These are phyloP conservation scores for Viola odorata DNA, from an alignment of 345 rosid species.

Conservation along the genomic window DNA sequence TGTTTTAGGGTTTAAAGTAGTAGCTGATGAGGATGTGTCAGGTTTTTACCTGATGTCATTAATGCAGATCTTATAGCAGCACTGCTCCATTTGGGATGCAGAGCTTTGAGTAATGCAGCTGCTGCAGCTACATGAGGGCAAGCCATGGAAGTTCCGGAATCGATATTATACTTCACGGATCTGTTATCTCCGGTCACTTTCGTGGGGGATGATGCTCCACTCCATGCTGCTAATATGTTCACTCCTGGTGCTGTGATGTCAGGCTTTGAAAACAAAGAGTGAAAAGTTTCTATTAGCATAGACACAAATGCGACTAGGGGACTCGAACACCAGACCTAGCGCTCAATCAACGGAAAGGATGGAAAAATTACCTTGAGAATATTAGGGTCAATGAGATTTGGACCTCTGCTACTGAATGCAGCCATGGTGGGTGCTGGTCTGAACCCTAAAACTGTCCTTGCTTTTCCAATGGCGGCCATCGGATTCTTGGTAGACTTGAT, in stretches of 20 bases:
- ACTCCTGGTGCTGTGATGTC: slow-evolving; percentile 81
- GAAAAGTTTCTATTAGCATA: neutral
- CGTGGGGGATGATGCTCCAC: slow-evolving; percentile 43
- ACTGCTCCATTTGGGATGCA: slow-evolving; percentile 74
- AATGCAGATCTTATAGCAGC: slow-evolving; percentile 85
- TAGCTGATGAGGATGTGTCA: neutral
- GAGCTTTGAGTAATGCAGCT: slow-evolving; percentile 65
- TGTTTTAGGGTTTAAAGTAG: neutral
- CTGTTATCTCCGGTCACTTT: slow-evolving; percentile 41
- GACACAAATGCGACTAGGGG: neutral
- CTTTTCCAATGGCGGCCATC: slow-evolving; percentile 37
- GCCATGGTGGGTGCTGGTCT: slow-evolving; percentile 68
- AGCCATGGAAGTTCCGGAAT: slow-evolving; percentile 89
- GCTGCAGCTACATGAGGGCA: slow-evolving; percentile 82
- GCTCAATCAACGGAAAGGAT: no score
- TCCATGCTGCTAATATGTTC: slow-evolving; percentile 82
- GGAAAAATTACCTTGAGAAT: slow-evolving; percentile 58
- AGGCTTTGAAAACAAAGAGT: slow-evolving; percentile 36
- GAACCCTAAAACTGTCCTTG: slow-evolving; percentile 36
- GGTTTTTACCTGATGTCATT: slow-evolving; percentile 43
- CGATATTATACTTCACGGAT: slow-evolving; percentile 34
- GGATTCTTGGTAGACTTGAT: slow-evolving; percentile 55
- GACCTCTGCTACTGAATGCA: slow-evolving; percentile 70
- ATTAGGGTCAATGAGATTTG: slow-evolving; percentile 46
- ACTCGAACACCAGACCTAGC: neutral